These are phyloP conservation scores for Apiospora marii DNA, from an alignment of 2,329 filamentous ascomycete species.

Conservation along the genomic window DNA sequence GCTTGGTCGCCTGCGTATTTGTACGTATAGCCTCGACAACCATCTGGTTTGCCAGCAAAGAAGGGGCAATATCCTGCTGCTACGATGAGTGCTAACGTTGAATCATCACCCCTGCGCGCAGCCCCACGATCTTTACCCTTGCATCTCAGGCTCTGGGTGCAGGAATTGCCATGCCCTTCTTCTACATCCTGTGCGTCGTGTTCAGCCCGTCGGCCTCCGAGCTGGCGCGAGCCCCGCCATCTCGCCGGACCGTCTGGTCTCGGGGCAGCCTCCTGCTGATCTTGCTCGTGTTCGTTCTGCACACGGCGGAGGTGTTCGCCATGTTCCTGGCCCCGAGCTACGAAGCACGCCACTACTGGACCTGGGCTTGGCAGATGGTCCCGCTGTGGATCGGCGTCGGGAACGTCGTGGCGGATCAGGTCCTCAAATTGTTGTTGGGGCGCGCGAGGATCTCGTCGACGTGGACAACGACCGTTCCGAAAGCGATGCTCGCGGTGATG, in stretches of 20 bases:
- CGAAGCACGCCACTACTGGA: not conserved
- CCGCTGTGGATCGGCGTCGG: not conserved
- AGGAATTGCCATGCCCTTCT: slow-evolving; percentile 28
- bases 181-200: slow-evolving; percentile 32
- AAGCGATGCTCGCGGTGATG: not conserved
- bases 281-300: slow-evolving; percentile 32
- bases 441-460: too few species aligned
- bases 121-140: not conserved
- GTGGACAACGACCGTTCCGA: too few species aligned
- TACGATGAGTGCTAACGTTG: not conserved
- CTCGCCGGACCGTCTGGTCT: slow-evolving; percentile 23
- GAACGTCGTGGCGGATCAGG: not conserved
- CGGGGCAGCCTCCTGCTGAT: slow-evolving; percentile 27
- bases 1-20: slow-evolving; percentile 32
- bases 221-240: slow-evolving; percentile 19
- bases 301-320: slow-evolving; percentile 28
- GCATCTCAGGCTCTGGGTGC: slow-evolving; percentile 24
- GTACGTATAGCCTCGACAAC: slow-evolving; percentile 30
- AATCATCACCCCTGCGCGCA: not conserved
- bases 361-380: not conserved
- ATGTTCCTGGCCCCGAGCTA: not conserved
- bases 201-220: slow-evolving; percentile 30
- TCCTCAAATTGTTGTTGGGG: slow-evolving; percentile 25
- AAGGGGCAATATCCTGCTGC: not conserved
- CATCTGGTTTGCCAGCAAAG: slow-evolving; percentile 25